Percentiles rank a stretch among this genome's conserved stretches.
These are phyloP conservation scores for Fusarium devonianum DNA, from an alignment of 2,329 filamentous ascomycete species.

Conservation along the genomic window DNA sequence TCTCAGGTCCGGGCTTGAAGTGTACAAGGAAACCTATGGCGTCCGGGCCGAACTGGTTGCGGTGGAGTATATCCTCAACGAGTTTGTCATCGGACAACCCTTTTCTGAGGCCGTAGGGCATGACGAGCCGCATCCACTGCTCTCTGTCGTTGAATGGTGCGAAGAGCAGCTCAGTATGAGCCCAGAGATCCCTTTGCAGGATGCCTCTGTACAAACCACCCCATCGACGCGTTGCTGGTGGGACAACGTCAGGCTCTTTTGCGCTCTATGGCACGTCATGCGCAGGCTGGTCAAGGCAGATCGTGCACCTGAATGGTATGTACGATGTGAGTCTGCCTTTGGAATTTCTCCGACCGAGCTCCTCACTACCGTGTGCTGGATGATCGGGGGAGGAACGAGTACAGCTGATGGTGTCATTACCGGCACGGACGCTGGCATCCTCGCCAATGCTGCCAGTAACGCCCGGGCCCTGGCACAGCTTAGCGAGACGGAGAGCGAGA, in stretches of 20 bases:
- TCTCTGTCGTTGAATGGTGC: constrained; percentile 34
- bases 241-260: constrained; percentile 36
- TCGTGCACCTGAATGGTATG: constrained; percentile 31
- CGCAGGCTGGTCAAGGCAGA: constrained; percentile 18
- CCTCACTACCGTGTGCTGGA: constrained; percentile 37
- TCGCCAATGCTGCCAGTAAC: constrained; percentile 18
- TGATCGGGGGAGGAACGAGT: constrained; percentile 28
- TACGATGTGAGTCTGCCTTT: constrained; percentile 33
- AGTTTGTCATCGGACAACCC: constrained; percentile 34
- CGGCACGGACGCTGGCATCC: constrained; percentile 14
- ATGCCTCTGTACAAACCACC: constrained; percentile 19
- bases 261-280: constrained; percentile 37
- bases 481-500: constrained; percentile 15
- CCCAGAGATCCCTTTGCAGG: constrained; percentile 19
- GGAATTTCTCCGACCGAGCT: constrained; percentile 39
- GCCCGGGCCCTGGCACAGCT: constrained; percentile 15
- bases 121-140: constrained; percentile 17
- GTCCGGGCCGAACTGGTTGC: constrained; percentile 11
- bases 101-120: constrained; percentile 13
- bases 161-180: constrained; percentile 24
- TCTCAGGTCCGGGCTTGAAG: constrained; percentile 31
- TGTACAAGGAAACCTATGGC: constrained; percentile 24
- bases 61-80: constrained; percentile 26
- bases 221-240: constrained; percentile 25
- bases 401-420: background rate